Evolutionary conservation across 768 basidiomycete genomes (phyloP), one percentile per base, ranked within the genome.

Genomic region (Phylloporus scabripes): DNA sequence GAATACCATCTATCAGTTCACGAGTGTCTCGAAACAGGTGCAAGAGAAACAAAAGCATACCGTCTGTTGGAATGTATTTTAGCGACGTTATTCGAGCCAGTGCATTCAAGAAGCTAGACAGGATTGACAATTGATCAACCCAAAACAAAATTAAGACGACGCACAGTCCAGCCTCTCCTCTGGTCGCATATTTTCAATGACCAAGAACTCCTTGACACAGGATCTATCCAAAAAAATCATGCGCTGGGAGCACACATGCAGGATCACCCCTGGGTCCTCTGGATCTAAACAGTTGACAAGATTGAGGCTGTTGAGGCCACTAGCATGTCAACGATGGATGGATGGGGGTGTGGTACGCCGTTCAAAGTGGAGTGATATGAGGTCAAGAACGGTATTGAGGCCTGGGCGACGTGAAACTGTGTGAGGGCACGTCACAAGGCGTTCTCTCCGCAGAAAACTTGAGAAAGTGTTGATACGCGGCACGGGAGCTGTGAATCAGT

Each of bases 341-440:
- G 48, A 63, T n/a, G n/a, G n/a, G 0, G 64, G 58, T 2, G 54
- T 29, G 5, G 28, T 39, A 46, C 24, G 41, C 5, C 33, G 53
- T 61, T 54, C 37, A 58, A 45, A 20, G 61, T 44, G 54, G 37
- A 70, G 67, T 60, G 70, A 56, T 48, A 69, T 59, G 37, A 80
- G 58, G 11, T 86, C 84, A 46, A 90, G 76, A 48, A 91, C 87
- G 24, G 77, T 76, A 45, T 83, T 83, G 45, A 90, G 12, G 87
- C 87, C 42, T 85, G 83, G n/a, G n/a, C n/a, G n/a, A n/a, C 74
- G 63, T 90, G 90, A 56, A 90, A 77, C 59, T 90, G 89, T 49
- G 91, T 87, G 40, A 92, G 79, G 0, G 83, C 79, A 14, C 88
- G 79, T 89, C 88, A 92, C n/a, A 84, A 75, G 14, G 86, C 74